Base-by-base conservation (phyloP, 1,139 yeast species). In the Suhomyces wounanorum region DNA sequence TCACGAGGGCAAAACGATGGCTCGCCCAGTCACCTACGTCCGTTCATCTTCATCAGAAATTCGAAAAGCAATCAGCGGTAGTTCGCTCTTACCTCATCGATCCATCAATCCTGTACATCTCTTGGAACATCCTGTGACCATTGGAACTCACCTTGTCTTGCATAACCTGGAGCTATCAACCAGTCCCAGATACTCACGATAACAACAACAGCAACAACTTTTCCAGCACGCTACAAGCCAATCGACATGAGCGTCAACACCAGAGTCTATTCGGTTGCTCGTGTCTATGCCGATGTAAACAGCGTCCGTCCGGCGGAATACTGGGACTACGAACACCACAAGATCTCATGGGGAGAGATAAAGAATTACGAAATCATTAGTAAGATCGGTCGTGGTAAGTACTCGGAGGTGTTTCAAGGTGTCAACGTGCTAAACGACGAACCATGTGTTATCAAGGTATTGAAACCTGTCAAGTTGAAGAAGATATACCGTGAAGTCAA, bases 311-410 rank as follows among this genome's bases (percentile, higher is more conserved):
- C 96, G 47, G 77, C 81, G 53, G 89, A 88, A 57, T 94, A 94
- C 73, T 94, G 98, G 97, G 98, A 94, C 72, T 94, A 94, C 66
- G 95, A 87, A 59, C 84, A 83, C 62, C 69, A 82, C 77, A 75
- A 76, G 49, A 85, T 87, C 48, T 79, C 79, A 43, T 87, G 94
- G 94, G 89, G 91, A 9, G 71, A 79, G 40, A 87, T 88, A 57
- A 74, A 81, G 54, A 85, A 87, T 72, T 94, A 94, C 70, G 99
- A 95, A 70, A 90, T 95, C 56, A 83, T 91, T 50, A 81, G 87
- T 57, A 94, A 94, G 69, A 89, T 95, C 47, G 99, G 99, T 28
- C 83, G 99, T 54, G 99, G 99, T 47, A 94, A 94, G 73, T 95
- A 95, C 70, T 89, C 96, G 8, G 99, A 95, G 70, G 99, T 96